Evolutionary conservation across 306 rosid genomes (phyloP).

Genomic region (Cucurbita argyrosperma): DNA sequence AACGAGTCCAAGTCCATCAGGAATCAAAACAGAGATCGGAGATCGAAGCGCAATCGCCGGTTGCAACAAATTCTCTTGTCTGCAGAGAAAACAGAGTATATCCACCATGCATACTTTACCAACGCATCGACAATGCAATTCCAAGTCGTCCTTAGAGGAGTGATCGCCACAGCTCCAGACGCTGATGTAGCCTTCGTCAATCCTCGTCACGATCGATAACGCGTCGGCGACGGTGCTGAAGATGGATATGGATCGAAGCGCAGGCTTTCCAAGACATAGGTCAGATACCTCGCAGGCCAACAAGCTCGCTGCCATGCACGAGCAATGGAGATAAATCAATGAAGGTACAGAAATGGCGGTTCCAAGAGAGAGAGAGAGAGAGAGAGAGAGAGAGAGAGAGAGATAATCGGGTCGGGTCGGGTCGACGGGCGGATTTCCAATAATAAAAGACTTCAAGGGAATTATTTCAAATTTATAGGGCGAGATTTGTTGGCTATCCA

Average conservation of each 20-base stretch:
- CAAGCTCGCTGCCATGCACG: slow-evolving; percentile 69
- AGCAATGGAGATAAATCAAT: background rate
- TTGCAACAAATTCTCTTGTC: slow-evolving; percentile 22
- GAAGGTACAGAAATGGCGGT: background rate
- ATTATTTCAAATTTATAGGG: background rate
- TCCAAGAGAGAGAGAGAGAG: too few relatives aligned
- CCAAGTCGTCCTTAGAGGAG: slow-evolving; percentile 10
- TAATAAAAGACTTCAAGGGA: background rate
- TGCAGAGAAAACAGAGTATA: slow-evolving; percentile 45
- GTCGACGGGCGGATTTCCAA: background rate
- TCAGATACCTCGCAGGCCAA: slow-evolving; percentile 46
- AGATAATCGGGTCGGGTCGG: background rate
- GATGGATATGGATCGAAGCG: slow-evolving; percentile 42
- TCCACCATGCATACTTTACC: slow-evolving; percentile 65
- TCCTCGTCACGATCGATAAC: slow-evolving; percentile 28
- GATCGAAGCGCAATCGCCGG: slow-evolving; percentile 45
- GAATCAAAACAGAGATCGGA: slow-evolving; percentile 29
- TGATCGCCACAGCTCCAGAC: slow-evolving; percentile 62
- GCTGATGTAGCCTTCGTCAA: slow-evolving; percentile 32
- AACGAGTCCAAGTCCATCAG: slow-evolving; percentile 14
- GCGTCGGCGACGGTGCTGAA: slow-evolving; percentile 62
- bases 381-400: background rate
- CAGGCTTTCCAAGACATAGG: slow-evolving; percentile 79
- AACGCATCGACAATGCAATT: slow-evolving; percentile 32
- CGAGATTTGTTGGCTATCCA: background rate